Base-by-base conservation (phyloP, 2,329 filamentous ascomycete genomes). In the Hymenoscyphus infarciens region DNA sequence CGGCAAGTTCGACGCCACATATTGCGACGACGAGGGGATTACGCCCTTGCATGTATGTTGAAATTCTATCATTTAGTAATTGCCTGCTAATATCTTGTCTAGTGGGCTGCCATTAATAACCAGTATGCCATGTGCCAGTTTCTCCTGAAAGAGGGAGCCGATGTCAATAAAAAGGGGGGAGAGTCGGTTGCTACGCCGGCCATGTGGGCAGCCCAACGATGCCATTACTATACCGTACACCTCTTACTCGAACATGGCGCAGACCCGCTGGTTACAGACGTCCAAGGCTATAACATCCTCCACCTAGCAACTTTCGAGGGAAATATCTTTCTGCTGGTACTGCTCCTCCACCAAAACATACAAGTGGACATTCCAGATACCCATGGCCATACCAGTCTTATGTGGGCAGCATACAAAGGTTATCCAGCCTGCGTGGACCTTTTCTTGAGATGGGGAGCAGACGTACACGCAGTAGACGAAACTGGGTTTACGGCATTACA, bases 81-180 rank as follows among this genome's bases (percentile, higher is more conserved):
- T 35, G 7, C 16, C 22, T 62, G 31, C 54, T 60, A 56, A 64
- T 59, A 27, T 45, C 39, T 57, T 54, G 63, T 69, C 60, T 74
- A 99, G 92, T 99, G 95, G 95, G 95, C 95, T 56, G 92, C 96
- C 42, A 98, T 99, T 76, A 99, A 99, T 80, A 98, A 98, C 74
- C 95, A 97, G 75, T 96, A 94, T 79, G 91, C 91, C 69, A 92
- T 98, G 81, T 97, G 94, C 84, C 94, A 95, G 76, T 97, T 96
- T 77, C 87, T 99, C 54, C 85, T 99, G 74, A 90, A 89, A 68
- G 81, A 81, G 57, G 73, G 73, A 22, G 95, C 93, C 73, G 90
- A 96, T 74, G 89, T 98, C 72, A 98, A 99, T 78, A 89, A 87
- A 66, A 97, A 96, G 77, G 95, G 96, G 76, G 95, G 95, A 76